Evolutionary conservation across 495 filamentous ascomycete genomes (phyloP), one percentile per base, ranked within the genome.

Genomic region (Aspergillus hancockii): DNA sequence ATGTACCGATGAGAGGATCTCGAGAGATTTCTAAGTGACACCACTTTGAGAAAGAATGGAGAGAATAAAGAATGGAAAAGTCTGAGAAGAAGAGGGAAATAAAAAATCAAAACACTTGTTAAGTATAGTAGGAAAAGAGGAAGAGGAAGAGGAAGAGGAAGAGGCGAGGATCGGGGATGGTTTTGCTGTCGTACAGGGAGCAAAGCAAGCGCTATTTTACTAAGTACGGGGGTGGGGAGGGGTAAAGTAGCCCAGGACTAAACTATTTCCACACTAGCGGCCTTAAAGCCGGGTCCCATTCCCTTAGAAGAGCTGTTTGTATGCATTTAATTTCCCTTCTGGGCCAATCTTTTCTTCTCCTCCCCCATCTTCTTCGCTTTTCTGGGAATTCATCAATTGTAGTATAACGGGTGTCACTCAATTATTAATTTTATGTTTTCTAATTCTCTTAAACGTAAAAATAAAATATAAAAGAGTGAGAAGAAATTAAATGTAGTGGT

Each of bases 221-320:
- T 16, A 58, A 57, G 57, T 66, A 62, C 60, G 63, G 63, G 63
- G 63, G 63, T 66, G 63, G 63, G 63, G 63, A 66, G 63, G 63
- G 63, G 63, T 66, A 66, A 62, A 38, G 52, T 46, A 49, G 49
- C 45, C 21, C 55, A 51, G 22, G 57, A 30, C 19, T 50, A 21
- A 54, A 52, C 36, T 41, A 45, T 49, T 55, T 56, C 49, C 25
- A 36, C 25, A 40, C 43, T 54, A 57, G 57, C 53, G 55, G 58
- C 45, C 51, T 21, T 52, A 38, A 12, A 38, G 30, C 50, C 49
- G n/a, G 23, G 8, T 10, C 16, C 49, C 49, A 52, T 9, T 52
- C 23, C 30, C 38, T 41, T 8, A 41, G 16, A 12, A 36, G 25
- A 28, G 25, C 25, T 28, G 25, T 28, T 28, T 28, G 7, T 28